These are phyloP conservation scores for Verticillium isaacii DNA, from an alignment of 2,329 filamentous ascomycete genomes.

Conservation along the genomic window DNA sequence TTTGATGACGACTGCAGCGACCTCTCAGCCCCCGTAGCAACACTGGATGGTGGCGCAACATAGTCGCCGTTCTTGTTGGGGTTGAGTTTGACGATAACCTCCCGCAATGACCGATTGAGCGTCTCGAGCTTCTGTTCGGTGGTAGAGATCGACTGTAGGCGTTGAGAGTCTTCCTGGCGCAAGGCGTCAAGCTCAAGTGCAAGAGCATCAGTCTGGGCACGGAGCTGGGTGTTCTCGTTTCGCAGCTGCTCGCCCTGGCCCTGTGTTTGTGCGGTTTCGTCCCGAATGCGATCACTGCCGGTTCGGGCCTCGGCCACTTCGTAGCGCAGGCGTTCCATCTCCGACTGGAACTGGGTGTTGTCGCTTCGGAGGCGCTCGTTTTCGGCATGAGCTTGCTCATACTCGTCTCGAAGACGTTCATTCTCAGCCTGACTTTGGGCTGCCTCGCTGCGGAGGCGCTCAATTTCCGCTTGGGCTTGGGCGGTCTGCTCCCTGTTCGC, in stretches of 20 bases:
- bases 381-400: not conserved
- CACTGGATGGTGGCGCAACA: slow-evolving; percentile 33
- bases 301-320: not conserved
- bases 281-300: slow-evolving; percentile 25
- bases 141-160: slow-evolving; percentile 49
- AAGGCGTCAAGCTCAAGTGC: slow-evolving; percentile 29
- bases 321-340: not conserved
- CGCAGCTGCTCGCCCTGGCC: slow-evolving; percentile 26
- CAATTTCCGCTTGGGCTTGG: slow-evolving; percentile 43
- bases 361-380: not conserved
- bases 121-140: slow-evolving; percentile 63
- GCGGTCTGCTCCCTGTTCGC: slow-evolving; percentile 49
- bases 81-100: slow-evolving; percentile 61
- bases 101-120: slow-evolving; percentile 62
- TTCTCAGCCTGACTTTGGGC: slow-evolving; percentile 3
- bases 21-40: slow-evolving; percentile 14
- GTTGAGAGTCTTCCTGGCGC: slow-evolving; percentile 26
- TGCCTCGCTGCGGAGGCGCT: slow-evolving; percentile 40
- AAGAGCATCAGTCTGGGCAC: slow-evolving; percentile 26
- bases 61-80: slow-evolving; percentile 47
- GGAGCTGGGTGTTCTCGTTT: slow-evolving; percentile 23
- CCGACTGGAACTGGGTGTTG: not conserved
- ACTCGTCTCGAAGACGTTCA: slow-evolving; percentile 19
- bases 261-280: slow-evolving; percentile 37
- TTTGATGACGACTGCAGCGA: slow-evolving; percentile 38